These are phyloP conservation scores for Fusarium solani-melongenae DNA, from an alignment of 2,329 filamentous ascomycete species.

Conservation along the genomic window DNA sequence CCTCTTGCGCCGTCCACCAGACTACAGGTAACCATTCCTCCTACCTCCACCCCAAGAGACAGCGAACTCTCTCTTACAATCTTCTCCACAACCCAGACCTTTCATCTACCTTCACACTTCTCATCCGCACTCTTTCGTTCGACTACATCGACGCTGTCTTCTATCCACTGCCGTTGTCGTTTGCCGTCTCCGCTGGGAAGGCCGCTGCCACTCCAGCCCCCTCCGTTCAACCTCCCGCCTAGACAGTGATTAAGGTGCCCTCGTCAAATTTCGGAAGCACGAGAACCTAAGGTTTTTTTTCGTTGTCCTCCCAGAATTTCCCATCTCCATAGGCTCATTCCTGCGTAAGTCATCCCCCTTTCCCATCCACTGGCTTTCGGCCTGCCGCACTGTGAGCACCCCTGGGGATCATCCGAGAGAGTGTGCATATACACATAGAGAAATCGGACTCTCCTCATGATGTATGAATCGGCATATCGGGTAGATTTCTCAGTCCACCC, in stretches of 20 bases:
- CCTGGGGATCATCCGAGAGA: neutral
- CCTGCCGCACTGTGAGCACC: neutral
- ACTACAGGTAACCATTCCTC: neutral
- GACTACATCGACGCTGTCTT: slow-evolving; percentile 1
- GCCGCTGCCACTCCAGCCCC: neutral
- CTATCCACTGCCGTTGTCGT: slow-evolving; percentile 14
- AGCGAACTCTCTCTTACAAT: neutral
- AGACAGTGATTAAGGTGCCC: slow-evolving; percentile 18
- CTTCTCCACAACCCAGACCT: neutral
- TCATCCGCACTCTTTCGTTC: slow-evolving; percentile 18
- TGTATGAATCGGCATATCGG: neutral
- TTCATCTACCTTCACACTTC: slow-evolving; percentile 9
- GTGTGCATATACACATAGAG: neutral
- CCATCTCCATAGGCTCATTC: slow-evolving; percentile 43
- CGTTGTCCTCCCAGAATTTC: slow-evolving; percentile 47
- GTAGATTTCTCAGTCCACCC: neutral
- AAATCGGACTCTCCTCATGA: neutral
- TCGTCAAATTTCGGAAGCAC: slow-evolving; percentile 36
- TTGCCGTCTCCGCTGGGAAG: slow-evolving; percentile 13
- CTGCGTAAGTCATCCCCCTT: slow-evolving; percentile 44
- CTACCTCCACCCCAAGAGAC: neutral
- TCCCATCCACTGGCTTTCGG: neutral
- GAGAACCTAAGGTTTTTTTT: slow-evolving; percentile 47
- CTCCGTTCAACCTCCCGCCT: slow-evolving; percentile 10
- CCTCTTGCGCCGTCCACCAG: neutral